Evolutionary conservation across 202 grass and related monocot genomes (phyloP).

Genomic region (Bolboschoenoplectus hybrid): DNA sequence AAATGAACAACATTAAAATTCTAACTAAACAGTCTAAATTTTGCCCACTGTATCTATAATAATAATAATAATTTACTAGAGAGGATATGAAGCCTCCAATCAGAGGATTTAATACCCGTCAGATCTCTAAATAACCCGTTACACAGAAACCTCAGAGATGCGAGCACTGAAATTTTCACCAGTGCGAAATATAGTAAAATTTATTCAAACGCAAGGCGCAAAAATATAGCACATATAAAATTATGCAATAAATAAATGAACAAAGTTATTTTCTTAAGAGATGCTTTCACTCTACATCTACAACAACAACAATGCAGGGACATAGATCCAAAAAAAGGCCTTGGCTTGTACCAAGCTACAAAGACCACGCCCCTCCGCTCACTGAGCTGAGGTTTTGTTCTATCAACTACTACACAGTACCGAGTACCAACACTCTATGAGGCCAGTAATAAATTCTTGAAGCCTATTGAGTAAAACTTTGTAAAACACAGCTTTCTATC

Average conservation of each 20-base stretch:
- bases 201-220: background rate
- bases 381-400: conserved; percentile 21
- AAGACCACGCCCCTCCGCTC: conserved; percentile 8
- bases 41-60: no score
- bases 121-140: background rate
- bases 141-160: background rate
- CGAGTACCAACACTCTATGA: conserved; percentile 11
- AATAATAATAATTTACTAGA: no score
- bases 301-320: conserved; percentile 34
- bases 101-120: no score
- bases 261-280: conserved; percentile 16
- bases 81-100: no score
- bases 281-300: conserved; percentile 34
- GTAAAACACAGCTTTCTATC: conserved; percentile 23
- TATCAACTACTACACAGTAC: conserved; percentile 24
- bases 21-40: no score
- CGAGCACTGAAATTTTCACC: background rate
- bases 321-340: conserved; percentile 23
- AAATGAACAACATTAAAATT: no score
- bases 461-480: conserved; percentile 28
- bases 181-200: background rate
- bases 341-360: conserved; percentile 26
- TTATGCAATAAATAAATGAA: conserved; percentile 33
- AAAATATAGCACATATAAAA: background rate
- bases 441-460: conserved; percentile 18